Evolutionary conservation across 192 early-diverging fungal species (phyloP).

Genomic region (Backusella australiensis): DNA sequence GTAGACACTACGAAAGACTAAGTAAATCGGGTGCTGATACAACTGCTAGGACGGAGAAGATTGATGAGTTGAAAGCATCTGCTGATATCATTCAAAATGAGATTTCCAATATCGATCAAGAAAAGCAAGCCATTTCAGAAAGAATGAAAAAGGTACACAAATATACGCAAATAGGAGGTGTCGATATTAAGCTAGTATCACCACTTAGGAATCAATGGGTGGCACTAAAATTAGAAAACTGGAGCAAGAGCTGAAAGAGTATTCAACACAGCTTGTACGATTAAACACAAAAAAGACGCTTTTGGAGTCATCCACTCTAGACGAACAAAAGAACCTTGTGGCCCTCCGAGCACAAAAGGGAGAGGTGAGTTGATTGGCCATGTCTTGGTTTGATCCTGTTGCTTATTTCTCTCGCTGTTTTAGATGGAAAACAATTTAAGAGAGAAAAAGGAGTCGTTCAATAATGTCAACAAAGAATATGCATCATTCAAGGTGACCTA

Average conservation of each 20-base stretch:
- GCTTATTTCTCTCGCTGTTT: background rate
- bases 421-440: conserved; percentile 45
- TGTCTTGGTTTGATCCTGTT: background rate
- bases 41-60: conserved; percentile 27
- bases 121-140: conserved; percentile 49
- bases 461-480: conserved; percentile 41
- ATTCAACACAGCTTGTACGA: conserved; percentile 76
- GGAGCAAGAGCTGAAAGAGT: conserved; percentile 71
- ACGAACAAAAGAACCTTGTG: conserved; percentile 62
- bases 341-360: conserved; percentile 34
- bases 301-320: conserved; percentile 69
- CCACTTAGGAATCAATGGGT: conserved; percentile 50
- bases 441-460: conserved; percentile 39
- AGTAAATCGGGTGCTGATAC: conserved; percentile 38
- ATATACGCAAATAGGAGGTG: background rate
- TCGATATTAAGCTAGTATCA: conserved; percentile 12
- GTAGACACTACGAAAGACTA: conserved; percentile 55
- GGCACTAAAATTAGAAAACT: conserved; percentile 67
- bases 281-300: conserved; percentile 83
- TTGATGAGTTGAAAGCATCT: conserved; percentile 31
- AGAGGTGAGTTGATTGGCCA: conserved; percentile 36
- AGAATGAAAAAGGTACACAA: conserved; percentile 33
- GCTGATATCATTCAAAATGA: conserved; percentile 61
- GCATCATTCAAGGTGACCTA: conserved; percentile 50
- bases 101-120: conserved; percentile 60